Conservation (phyloP, 2,329 filamentous ascomycete genomes). For the Teratosphaeriaceae sp. region DNA sequence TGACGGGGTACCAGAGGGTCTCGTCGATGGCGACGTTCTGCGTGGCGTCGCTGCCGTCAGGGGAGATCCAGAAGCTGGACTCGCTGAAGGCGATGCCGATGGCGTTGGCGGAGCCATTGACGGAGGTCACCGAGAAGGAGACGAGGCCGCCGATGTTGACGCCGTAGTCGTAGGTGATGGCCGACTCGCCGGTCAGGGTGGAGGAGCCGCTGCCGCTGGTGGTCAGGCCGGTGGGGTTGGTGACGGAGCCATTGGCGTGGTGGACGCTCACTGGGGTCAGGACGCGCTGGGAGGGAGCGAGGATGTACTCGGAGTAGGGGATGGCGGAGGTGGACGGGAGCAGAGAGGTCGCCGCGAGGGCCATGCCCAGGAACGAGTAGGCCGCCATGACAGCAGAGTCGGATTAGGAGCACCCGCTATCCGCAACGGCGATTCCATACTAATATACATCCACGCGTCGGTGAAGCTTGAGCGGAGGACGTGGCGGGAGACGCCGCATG, state of each 20-base stretch:
- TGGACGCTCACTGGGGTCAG: constrained; percentile 29
- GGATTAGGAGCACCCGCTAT: too few relatives aligned
- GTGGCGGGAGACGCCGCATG: too few relatives aligned
- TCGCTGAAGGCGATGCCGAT: constrained; percentile 38
- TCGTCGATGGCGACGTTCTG: constrained; percentile 36
- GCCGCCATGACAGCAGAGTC: too few relatives aligned
- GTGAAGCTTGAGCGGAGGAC: too few relatives aligned
- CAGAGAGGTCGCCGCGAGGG: background rate
- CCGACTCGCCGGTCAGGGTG: constrained; percentile 28
- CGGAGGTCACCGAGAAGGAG: constrained; percentile 36
- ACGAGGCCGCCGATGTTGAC: constrained; percentile 37
- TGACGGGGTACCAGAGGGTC: constrained; percentile 40
- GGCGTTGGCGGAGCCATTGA: constrained; percentile 30
- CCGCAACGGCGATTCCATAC: too few relatives aligned
- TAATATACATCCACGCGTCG: too few relatives aligned
- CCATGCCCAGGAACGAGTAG: background rate
- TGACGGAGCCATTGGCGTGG: constrained; percentile 33
- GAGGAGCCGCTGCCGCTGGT: constrained; percentile 22
- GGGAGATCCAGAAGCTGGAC: constrained; percentile 43
- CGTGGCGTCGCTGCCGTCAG: constrained; percentile 40
- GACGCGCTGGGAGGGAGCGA: constrained; percentile 32
- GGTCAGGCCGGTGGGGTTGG: constrained; percentile 26
- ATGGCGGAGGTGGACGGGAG: background rate
- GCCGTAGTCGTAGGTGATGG: constrained; percentile 34
- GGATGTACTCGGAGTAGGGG: constrained; percentile 33